phyloP scores from a whole-genome alignment of 2,329 filamentous ascomycete species.

The Neopestalotiopsis rosae region DNA sequence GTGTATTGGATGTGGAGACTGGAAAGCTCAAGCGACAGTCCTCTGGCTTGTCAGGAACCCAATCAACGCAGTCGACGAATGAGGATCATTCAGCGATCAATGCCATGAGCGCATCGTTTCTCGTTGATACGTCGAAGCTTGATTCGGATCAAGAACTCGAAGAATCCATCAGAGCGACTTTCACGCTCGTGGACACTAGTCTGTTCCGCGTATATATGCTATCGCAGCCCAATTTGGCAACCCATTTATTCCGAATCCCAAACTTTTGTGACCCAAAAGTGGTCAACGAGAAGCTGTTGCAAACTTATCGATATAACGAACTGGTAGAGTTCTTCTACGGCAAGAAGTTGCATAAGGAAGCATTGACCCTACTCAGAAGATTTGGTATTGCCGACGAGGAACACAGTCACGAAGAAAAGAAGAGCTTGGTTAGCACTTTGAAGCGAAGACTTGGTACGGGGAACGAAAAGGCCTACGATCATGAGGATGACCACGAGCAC shows the following conservation, averaged over 20 bases:
- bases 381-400: conserved; percentile 62
- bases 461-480: conserved; percentile 33
- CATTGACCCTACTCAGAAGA: conserved; percentile 78
- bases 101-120: conserved; percentile 39
- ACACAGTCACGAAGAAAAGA: conserved; percentile 48
- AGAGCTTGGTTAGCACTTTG: conserved; percentile 28
- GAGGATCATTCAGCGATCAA: conserved; percentile 46
- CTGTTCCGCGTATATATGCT: conserved; percentile 97
- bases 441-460: conserved; percentile 15
- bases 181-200: conserved; percentile 88
- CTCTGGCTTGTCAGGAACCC: conserved; percentile 47
- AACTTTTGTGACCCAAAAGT: conserved; percentile 98
- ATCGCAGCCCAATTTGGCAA: conserved; percentile 81
- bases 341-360: conserved; percentile 89
- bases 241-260: conserved; percentile 89
- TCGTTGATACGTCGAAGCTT: conserved; percentile 49
- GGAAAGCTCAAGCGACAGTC: conserved; percentile 62
- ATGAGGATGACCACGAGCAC: conserved; percentile 25
- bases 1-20: conserved; percentile 66
- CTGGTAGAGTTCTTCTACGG: conserved; percentile 97
- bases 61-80: neutral
- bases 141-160: conserved; percentile 67
- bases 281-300: conserved; percentile 89
- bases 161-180: conserved; percentile 74
- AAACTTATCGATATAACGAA: conserved; percentile 88